Conservation (phyloP, 2,329 filamentous ascomycete species). For the Aspergillus pseudoglaucus region DNA sequence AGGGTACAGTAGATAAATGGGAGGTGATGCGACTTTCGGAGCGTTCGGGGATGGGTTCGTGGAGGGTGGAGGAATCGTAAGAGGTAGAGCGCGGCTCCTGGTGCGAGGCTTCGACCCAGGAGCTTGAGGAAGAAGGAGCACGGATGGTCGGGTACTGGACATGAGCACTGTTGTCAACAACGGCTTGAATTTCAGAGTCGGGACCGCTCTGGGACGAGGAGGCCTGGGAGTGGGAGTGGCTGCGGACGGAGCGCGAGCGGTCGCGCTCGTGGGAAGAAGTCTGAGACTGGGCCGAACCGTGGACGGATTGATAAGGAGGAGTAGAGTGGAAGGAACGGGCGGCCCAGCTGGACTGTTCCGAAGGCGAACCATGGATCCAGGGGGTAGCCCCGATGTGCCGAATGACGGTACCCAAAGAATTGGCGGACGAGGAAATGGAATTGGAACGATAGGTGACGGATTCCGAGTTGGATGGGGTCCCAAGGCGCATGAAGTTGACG, state of each 20-base stretch:
- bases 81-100: conserved; percentile 10
- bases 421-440: conserved; percentile 36
- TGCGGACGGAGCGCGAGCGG: conserved; percentile 22
- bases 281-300: conserved; percentile 27
- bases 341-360: conserved; percentile 27
- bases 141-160: conserved; percentile 35
- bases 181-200: conserved; percentile 31
- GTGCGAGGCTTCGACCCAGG: conserved; percentile 32
- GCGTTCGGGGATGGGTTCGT: conserved; percentile 11
- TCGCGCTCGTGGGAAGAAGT: conserved; percentile 21
- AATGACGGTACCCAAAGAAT: conserved; percentile 36
- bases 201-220: conserved; percentile 29
- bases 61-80: neutral
- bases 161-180: conserved; percentile 29
- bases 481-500: conserved; percentile 30
- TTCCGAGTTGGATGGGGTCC: conserved; percentile 25
- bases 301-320: conserved; percentile 28
- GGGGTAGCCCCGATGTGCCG: conserved; percentile 28
- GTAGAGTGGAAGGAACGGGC: conserved; percentile 36
- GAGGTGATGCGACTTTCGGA: conserved; percentile 35
- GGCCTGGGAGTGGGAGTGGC: conserved; percentile 27
- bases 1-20: conserved; percentile 41
- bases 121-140: conserved; percentile 34
- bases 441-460: conserved; percentile 29
- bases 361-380: conserved; percentile 29